Conservation (phyloP, 306 rosid genomes). For the Rosa multiflora region DNA sequence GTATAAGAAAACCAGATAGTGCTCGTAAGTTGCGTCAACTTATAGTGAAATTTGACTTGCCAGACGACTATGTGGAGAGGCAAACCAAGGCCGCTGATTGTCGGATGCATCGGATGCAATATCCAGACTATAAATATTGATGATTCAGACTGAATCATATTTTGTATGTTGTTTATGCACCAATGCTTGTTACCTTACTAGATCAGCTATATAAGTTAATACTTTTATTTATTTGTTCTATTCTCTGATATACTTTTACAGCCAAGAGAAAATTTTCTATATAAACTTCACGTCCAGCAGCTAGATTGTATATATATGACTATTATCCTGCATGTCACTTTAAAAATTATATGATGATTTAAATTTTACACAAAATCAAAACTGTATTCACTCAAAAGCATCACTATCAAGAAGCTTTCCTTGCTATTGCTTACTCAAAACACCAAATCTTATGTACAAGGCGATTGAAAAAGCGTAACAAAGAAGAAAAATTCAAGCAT, state of each 20-base stretch:
- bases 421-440: constrained; percentile 27
- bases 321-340: neutral
- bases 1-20: constrained; percentile 47
- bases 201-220: neutral
- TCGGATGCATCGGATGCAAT: neutral
- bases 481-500: constrained; percentile 36
- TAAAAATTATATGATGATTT: neutral
- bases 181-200: constrained; percentile 9
- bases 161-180: constrained; percentile 16
- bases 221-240: constrained; percentile 1
- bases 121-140: neutral
- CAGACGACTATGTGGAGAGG: constrained; percentile 8
- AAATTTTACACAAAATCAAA: neutral
- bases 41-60: constrained; percentile 40
- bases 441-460: constrained; percentile 43
- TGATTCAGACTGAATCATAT: neutral
- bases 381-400: constrained; percentile 31
- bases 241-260: constrained; percentile 3
- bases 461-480: constrained; percentile 33
- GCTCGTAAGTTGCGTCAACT: constrained; percentile 31
- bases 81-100: neutral
- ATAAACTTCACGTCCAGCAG: neutral
- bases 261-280: neutral
- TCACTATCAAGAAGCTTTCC: constrained; percentile 44
- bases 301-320: neutral